These are phyloP conservation scores for Hanseniaspora occidentalis DNA, from an alignment of 805 yeast species.

Conservation along the genomic window DNA sequence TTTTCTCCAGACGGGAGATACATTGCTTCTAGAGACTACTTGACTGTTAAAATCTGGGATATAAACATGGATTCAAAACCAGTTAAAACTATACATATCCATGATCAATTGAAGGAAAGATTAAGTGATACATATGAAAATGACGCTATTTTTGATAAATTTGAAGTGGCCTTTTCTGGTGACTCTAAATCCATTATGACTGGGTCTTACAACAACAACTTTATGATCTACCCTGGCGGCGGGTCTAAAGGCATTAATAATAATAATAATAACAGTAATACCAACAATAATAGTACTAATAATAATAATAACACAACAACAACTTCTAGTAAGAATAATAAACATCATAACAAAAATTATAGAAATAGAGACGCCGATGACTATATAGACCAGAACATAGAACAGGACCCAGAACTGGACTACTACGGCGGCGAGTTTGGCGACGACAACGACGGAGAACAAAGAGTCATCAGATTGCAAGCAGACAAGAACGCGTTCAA, in stretches of 20 bases:
- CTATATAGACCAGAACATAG: slow-evolving; percentile 3
- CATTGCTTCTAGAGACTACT: slow-evolving; percentile 92
- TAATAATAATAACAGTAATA: slow-evolving; percentile 6
- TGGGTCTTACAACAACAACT: slow-evolving; percentile 93
- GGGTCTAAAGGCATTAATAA: slow-evolving; percentile 8
- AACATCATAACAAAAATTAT: slow-evolving; percentile 7
- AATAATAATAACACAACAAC: slow-evolving; percentile 4
- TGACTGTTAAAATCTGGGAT: slow-evolving; percentile 98
- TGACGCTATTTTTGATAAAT: slow-evolving; percentile 96
- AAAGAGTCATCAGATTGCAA: slow-evolving; percentile 66
- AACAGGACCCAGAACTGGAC: no score
- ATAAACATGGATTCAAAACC: slow-evolving; percentile 94
- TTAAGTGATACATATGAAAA: slow-evolving; percentile 96
- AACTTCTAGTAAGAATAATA: slow-evolving; percentile 7
- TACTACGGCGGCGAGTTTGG: background rate
- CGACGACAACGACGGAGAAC: slow-evolving; percentile 7
- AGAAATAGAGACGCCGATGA: slow-evolving; percentile 6
- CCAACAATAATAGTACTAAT: slow-evolving; percentile 2
- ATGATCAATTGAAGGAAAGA: slow-evolving; percentile 85
- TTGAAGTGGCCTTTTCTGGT: slow-evolving; percentile 91
- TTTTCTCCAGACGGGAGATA: slow-evolving; percentile 87
- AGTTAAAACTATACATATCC: slow-evolving; percentile 85
- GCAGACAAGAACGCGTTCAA: slow-evolving; percentile 98
- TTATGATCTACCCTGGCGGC: slow-evolving; percentile 90
- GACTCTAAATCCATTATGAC: slow-evolving; percentile 90